phyloP scores from a whole-genome alignment of 2,329 filamentous ascomycete genomes.

The Penicillium sp. region DNA sequence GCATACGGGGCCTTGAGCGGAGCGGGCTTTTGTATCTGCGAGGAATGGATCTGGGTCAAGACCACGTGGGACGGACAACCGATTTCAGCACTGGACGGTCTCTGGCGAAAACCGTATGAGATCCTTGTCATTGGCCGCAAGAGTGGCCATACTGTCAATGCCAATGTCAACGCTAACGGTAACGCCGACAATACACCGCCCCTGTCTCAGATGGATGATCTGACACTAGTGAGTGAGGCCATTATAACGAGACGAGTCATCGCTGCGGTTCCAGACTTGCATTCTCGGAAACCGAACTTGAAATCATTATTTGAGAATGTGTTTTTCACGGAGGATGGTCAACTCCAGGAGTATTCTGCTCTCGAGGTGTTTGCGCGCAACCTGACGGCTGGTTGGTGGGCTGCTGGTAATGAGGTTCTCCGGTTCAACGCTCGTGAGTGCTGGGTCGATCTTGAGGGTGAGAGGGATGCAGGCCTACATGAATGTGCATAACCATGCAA shows the following conservation, averaged over 20 bases:
- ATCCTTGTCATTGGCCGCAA: constrained; percentile 51
- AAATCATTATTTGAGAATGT: constrained; percentile 55
- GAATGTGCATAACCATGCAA: not conserved
- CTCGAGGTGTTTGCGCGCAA: constrained; percentile 63
- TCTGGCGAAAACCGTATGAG: constrained; percentile 64
- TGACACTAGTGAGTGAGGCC: constrained; percentile 14
- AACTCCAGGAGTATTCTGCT: constrained; percentile 43
- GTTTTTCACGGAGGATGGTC: constrained; percentile 32
- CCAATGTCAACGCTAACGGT: constrained; percentile 20
- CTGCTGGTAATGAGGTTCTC: constrained; percentile 62
- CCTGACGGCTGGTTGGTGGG: constrained; percentile 61
- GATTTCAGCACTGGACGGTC: constrained; percentile 51
- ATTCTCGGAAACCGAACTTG: constrained; percentile 65
- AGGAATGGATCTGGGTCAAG: constrained; percentile 68
- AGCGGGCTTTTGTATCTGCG: constrained; percentile 52
- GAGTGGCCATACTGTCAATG: constrained; percentile 13
- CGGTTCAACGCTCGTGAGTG: constrained; percentile 58
- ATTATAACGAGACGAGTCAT: constrained; percentile 51
- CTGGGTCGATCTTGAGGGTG: constrained; percentile 41
- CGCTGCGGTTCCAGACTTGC: constrained; percentile 60
- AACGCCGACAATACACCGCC: not conserved
- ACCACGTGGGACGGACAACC: constrained; percentile 55
- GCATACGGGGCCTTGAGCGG: constrained; percentile 46
- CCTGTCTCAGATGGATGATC: constrained; percentile 1
- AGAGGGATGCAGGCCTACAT: not conserved